Percentiles rank a stretch among this genome's conserved stretches.
These are phyloP conservation scores for Nymphaea thermarum DNA, from an alignment of 164 flowering plant genomes.

Conservation along the genomic window DNA sequence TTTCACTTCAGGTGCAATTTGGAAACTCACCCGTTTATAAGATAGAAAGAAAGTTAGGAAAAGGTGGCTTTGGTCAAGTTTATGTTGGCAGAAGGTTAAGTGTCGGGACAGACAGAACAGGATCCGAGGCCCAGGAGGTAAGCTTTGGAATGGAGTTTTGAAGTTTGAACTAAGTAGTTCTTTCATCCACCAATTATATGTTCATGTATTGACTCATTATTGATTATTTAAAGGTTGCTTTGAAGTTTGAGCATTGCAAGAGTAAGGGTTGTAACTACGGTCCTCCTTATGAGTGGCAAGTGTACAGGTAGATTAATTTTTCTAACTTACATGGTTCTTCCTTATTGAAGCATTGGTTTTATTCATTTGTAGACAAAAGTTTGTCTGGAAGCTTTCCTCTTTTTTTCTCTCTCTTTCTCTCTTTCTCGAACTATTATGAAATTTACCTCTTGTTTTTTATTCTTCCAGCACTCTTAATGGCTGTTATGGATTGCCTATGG, in stretches of 20 bases:
- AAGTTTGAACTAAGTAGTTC: background rate
- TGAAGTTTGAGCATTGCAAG: constrained; percentile 42
- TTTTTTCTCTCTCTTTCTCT: too few relatives aligned
- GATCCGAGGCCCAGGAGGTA: constrained; percentile 44
- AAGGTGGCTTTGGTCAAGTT: constrained; percentile 66
- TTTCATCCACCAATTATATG: background rate
- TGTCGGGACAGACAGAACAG: constrained; percentile 26
- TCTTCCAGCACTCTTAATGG: constrained; percentile 24
- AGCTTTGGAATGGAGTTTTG: background rate
- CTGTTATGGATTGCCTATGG: constrained; percentile 42
- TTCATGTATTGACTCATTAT: background rate
- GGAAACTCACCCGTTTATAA: constrained; percentile 42
- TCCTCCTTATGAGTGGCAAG: constrained; percentile 61
- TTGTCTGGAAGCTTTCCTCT: background rate
- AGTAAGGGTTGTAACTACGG: constrained; percentile 47
- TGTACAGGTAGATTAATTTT: constrained; percentile 25
- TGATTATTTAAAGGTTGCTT: constrained; percentile 30
- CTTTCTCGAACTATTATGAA: too few relatives aligned
- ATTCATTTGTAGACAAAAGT: background rate
- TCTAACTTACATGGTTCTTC: background rate
- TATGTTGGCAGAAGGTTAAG: constrained; percentile 38
- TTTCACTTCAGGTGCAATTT: constrained; percentile 27
- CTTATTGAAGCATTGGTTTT: background rate
- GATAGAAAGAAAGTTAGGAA: constrained; percentile 40
- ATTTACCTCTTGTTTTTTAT: background rate